Percentiles rank a stretch among this genome's conserved stretches.
phyloP scores from a whole-genome alignment of 176 grass and related monocot genomes.

The Themeda triandra region DNA sequence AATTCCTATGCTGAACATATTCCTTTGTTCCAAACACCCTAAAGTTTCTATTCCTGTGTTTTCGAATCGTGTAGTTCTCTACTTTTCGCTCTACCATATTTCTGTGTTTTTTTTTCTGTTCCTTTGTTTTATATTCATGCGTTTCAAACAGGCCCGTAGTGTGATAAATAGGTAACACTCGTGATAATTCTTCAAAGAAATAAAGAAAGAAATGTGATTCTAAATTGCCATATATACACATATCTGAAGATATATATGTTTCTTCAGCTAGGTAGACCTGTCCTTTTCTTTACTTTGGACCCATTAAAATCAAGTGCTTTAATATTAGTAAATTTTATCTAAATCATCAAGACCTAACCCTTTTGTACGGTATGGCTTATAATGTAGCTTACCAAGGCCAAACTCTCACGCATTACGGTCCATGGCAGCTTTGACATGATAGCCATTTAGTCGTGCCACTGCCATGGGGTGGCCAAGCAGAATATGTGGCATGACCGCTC shows the following conservation, averaged over 20 bases:
- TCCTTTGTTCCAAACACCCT: too few relatives aligned
- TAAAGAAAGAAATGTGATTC: neutral
- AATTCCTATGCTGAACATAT: too few relatives aligned
- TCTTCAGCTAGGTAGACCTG: too few relatives aligned
- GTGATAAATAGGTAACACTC: neutral
- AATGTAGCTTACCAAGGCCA: neutral
- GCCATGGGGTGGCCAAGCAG: neutral
- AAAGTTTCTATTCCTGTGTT: too few relatives aligned
- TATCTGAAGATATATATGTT: neutral
- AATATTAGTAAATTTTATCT: neutral
- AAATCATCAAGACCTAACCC: neutral
- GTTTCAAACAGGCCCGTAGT: too few relatives aligned
- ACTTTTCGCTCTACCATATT: too few relatives aligned
- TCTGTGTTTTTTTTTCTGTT: too few relatives aligned
- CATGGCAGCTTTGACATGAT: neutral
- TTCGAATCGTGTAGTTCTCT: too few relatives aligned
- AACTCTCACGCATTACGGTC: neutral
- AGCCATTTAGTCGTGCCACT: neutral
- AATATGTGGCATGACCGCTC: neutral
- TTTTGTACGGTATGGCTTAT: neutral
- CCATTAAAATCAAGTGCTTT: neutral
- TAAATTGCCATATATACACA: neutral
- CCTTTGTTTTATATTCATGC: too few relatives aligned
- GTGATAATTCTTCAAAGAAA: neutral
- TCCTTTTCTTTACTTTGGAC: neutral